phyloP scores from a whole-genome alignment of 257 asterid species.

The Solanum peruvianum region DNA sequence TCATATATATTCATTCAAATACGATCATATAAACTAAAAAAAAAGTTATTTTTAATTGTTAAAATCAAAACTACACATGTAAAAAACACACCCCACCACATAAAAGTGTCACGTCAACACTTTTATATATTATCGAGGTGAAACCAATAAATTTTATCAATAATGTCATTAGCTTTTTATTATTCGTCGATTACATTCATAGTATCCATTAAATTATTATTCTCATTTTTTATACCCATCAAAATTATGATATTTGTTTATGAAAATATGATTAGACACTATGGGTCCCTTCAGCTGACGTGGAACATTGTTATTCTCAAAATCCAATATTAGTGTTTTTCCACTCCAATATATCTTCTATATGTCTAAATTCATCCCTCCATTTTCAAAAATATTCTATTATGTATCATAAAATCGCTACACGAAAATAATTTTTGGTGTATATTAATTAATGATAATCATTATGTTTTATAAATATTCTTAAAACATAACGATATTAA shows the following conservation, averaged over 20 bases:
- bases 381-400: not conserved
- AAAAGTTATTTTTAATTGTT: not conserved
- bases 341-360: not conserved
- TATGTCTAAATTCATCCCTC: not conserved
- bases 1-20: not conserved
- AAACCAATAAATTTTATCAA: not conserved
- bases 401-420: not conserved
- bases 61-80: not conserved
- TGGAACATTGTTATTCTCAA: not conserved
- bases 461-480: too few relatives aligned
- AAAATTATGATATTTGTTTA: not conserved
- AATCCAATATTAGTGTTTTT: not conserved
- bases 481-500: accelerated
- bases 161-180: not conserved
- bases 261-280: not conserved
- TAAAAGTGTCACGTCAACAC: not conserved
- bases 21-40: not conserved
- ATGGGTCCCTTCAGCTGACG: not conserved
- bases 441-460: too few relatives aligned
- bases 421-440: not conserved
- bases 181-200: not conserved
- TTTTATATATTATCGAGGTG: not conserved
- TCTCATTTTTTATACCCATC: not conserved
- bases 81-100: not conserved
- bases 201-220: not conserved